Percentiles rank a stretch among this genome's conserved stretches.
These are phyloP conservation scores for Reticulomyxa filosa DNA, from an alignment of 78 protist species.

Conservation along the genomic window DNA sequence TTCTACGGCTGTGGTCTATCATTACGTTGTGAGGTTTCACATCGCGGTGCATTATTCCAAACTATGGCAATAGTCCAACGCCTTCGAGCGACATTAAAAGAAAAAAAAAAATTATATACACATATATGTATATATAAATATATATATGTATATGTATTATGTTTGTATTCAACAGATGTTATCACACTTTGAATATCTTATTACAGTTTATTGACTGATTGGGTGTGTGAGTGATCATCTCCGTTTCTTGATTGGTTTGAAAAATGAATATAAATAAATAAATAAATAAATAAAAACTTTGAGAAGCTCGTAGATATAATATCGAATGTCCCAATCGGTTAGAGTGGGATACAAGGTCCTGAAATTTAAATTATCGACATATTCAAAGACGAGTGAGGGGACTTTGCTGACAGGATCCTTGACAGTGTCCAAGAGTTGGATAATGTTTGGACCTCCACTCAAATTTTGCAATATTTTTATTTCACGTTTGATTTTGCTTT, in stretches of 20 bases:
- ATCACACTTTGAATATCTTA: too few relatives aligned
- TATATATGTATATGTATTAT: too few relatives aligned
- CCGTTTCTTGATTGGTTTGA: too few relatives aligned
- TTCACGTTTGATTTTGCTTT: slow-evolving; percentile 87
- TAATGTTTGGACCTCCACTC: slow-evolving; percentile 81
- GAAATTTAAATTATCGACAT: slow-evolving; percentile 83
- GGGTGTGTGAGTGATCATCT: too few relatives aligned
- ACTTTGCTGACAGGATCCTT: slow-evolving; percentile 79
- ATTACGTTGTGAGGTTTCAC: slow-evolving; percentile 93
- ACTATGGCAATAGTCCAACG: slow-evolving; percentile 80
- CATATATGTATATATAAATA: too few relatives aligned
- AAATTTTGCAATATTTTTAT: slow-evolving; percentile 67
- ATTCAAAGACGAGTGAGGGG: slow-evolving; percentile 76
- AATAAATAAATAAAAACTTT: slow-evolving; percentile 11
- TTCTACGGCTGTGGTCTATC: slow-evolving; percentile 82
- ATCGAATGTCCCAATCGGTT: slow-evolving; percentile 70
- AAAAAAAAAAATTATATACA: not conserved
- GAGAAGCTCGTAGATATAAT: slow-evolving; percentile 84
- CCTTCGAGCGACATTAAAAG: slow-evolving; percentile 8
- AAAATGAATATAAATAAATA: too few relatives aligned
- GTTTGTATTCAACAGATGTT: too few relatives aligned
- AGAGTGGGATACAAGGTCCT: slow-evolving; percentile 79
- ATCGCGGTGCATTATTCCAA: slow-evolving; percentile 75
- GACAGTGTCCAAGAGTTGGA: slow-evolving; percentile 79
- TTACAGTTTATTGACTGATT: too few relatives aligned